Evolutionary conservation across 1,139 yeast genomes (phyloP).

Genomic region (Candida sp.): DNA sequence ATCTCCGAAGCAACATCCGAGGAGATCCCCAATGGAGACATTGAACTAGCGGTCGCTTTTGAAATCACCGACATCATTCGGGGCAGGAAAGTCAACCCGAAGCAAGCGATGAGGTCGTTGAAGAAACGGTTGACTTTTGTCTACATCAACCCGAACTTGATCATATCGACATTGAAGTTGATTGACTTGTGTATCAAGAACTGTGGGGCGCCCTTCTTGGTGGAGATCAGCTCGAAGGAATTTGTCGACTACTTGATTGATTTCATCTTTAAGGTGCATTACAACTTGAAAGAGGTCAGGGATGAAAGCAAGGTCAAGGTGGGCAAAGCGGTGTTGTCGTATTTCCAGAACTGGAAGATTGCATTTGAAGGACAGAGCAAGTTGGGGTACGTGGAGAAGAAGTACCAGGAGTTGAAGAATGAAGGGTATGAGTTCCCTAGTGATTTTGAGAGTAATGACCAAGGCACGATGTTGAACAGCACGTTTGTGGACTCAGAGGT

Average conservation of each 20-base stretch:
- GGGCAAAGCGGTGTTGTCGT: constrained; percentile 59
- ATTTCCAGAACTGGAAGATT: constrained; percentile 78
- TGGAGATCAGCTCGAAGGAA: constrained; percentile 83
- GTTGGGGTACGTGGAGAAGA: constrained; percentile 64
- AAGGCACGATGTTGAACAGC: constrained; percentile 35
- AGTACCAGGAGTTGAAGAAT: constrained; percentile 60
- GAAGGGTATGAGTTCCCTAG: constrained; percentile 79
- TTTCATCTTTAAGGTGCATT: constrained; percentile 41
- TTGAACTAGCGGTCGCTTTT: constrained; percentile 78
- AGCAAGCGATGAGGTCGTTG: constrained; percentile 82
- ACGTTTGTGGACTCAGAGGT: constrained; percentile 84
- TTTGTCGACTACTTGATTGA: constrained; percentile 76
- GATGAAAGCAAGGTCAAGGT: constrained; percentile 59
- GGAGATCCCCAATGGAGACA: constrained; percentile 89
- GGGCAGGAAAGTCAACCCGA: constrained; percentile 81
- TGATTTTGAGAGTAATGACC: constrained; percentile 26
- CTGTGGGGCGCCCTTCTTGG: constrained; percentile 86
- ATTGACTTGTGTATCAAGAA: constrained; percentile 91
- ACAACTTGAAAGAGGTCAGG: constrained; percentile 33
- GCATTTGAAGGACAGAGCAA: constrained; percentile 76
- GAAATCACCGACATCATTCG: constrained; percentile 91
- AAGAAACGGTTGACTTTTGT: constrained; percentile 73
- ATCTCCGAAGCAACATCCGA: constrained; percentile 86
- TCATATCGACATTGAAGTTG: constrained; percentile 74
- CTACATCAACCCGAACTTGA: constrained; percentile 74